phyloP scores from a whole-genome alignment of 257 asterid genomes.

The Scutellaria baicalensis region DNA sequence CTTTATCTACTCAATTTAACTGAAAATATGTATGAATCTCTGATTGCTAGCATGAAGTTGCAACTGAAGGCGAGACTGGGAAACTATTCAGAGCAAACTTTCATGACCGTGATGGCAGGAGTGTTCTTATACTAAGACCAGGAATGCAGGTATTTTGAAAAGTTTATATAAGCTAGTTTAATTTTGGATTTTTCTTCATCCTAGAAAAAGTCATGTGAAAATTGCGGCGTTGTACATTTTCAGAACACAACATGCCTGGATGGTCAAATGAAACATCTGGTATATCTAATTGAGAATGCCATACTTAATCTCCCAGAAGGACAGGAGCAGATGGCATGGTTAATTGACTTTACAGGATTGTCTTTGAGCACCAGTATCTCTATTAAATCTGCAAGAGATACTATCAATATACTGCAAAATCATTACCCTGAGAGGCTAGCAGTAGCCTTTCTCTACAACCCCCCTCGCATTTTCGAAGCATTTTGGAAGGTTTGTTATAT shows the following conservation, averaged over 20 bases:
- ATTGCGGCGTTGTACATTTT: not conserved
- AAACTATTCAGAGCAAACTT: slow-evolving; percentile 75
- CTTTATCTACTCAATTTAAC: not conserved
- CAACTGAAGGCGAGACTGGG: slow-evolving; percentile 88
- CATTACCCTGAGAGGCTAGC: slow-evolving; percentile 93
- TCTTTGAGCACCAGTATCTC: slow-evolving; percentile 74
- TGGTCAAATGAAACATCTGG: slow-evolving; percentile 81
- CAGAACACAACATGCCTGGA: slow-evolving; percentile 83
- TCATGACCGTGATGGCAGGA: slow-evolving; percentile 79
- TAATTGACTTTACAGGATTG: slow-evolving; percentile 92
- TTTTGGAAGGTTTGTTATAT: slow-evolving; percentile 80
- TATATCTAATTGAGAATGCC: slow-evolving; percentile 86
- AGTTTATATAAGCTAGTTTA: not conserved
- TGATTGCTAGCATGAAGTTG: slow-evolving; percentile 62
- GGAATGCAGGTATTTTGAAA: slow-evolving; percentile 62
- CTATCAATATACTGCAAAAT: slow-evolving; percentile 66
- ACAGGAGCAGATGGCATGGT: slow-evolving; percentile 93
- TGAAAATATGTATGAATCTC: not conserved
- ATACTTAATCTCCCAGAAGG: slow-evolving; percentile 90
- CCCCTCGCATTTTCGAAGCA: slow-evolving; percentile 87
- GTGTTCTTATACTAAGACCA: slow-evolving; percentile 86
- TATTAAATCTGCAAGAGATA: slow-evolving; percentile 74
- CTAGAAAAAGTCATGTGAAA: not conserved
- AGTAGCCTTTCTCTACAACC: slow-evolving; percentile 72
- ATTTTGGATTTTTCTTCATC: not conserved